Evolutionary conservation across 148 eudicot genomes (phyloP), one percentile per base, ranked within the genome.

Genomic region (Polygonum maritimum): DNA sequence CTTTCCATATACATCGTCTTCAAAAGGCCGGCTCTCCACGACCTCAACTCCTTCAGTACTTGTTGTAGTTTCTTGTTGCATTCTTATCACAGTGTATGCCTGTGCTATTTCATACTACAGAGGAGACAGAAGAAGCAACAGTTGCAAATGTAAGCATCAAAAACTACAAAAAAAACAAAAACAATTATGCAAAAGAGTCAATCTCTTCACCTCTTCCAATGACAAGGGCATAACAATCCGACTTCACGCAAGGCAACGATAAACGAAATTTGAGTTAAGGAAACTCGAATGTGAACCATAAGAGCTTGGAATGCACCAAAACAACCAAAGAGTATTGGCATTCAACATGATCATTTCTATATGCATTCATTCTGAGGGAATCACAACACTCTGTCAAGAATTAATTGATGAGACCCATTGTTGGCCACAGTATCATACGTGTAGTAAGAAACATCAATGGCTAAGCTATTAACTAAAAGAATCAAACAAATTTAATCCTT

Each of bases 191-290:
- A n/a, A 26, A 51, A 22, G 31, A 16, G 10, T 44, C 21, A 47
- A 60, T 63, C 47, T 76, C 52, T 55, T 75, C 84, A 90, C 94
- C 94, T 90, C 94, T 41, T 85, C 89, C 35, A 88, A 71, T 22
- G 94, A 85, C 87, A 90, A 74, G 36, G 94, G 94, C 94, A 90
- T 90, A 71, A 90, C 87, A 80, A 90, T 83, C 67, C 92, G 94
- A 79, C 92, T 89, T 54, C 33, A 71, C 16, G 35, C 7, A 26
- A 54, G 76, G 60, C 84, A 73, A 52, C 19, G 75, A 71, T 69
- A 67, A 67, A 73, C 69, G 62, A 19, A 67, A 67, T 15, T 38
- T 11, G 49, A 73, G 81, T 82, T n/a, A 82, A 82, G 84, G 79
- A 79, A 78, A 73, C 40, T 76, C n/a, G 36, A 26, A 19, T 10